phyloP scores from a whole-genome alignment of 176 grass and related monocot species.

The Metroxylon sagu region DNA sequence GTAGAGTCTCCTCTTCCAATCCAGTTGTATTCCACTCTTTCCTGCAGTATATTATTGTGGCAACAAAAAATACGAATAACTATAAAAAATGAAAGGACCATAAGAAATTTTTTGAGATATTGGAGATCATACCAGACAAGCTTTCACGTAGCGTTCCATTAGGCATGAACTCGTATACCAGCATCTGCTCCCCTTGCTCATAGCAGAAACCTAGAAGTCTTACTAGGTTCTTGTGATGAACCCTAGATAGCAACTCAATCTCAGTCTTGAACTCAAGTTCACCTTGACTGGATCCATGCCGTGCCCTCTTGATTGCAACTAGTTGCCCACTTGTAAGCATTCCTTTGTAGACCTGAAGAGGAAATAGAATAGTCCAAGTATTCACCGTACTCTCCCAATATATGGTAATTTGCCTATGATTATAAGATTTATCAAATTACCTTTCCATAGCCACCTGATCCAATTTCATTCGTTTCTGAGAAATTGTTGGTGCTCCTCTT shows the following conservation, averaged over 20 bases:
- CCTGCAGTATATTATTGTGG: slow-evolving; percentile 28
- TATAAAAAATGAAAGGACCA: neutral
- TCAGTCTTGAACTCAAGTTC: slow-evolving; percentile 92
- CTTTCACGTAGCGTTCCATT: slow-evolving; percentile 77
- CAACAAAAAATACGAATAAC: neutral
- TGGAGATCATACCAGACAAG: slow-evolving; percentile 37
- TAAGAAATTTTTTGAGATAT: neutral
- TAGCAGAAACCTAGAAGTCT: slow-evolving; percentile 87
- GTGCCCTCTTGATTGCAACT: slow-evolving; percentile 87
- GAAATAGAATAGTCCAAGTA: too few species aligned
- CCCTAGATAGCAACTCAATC: slow-evolving; percentile 97
- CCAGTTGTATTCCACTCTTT: slow-evolving; percentile 66
- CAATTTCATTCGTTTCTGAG: slow-evolving; percentile 71
- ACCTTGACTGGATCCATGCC: slow-evolving; percentile 74
- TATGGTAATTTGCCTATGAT: neutral
- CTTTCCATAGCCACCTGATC: slow-evolving; percentile 84
- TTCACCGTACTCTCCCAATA: neutral
- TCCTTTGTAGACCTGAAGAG: slow-evolving; percentile 50
- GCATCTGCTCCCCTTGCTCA: slow-evolving; percentile 95
- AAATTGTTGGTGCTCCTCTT: slow-evolving; percentile 73
- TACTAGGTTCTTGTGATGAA: slow-evolving; percentile 99
- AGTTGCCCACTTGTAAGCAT: slow-evolving; percentile 63
- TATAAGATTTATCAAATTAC: slow-evolving; percentile 18
- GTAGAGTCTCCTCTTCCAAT: slow-evolving; percentile 77
- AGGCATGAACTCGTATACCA: slow-evolving; percentile 84